Evolutionary conservation across 306 rosid genomes (phyloP).

Genomic region (Urtica urens): DNA sequence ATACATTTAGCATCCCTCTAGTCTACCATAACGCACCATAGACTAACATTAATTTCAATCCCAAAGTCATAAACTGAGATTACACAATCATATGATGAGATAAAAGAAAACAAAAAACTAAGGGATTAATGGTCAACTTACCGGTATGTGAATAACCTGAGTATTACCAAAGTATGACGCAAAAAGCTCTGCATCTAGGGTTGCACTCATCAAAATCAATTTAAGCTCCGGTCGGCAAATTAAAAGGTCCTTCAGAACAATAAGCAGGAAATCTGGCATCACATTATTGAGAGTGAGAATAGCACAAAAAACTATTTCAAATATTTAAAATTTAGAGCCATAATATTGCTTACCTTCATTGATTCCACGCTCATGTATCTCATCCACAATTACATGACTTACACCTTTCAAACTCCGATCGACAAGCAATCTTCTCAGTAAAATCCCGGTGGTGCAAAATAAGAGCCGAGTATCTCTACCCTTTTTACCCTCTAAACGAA

Average conservation of each 20-base stretch:
- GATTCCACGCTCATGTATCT: conserved; percentile 99
- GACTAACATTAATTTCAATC: too few species aligned
- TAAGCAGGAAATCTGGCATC: conserved; percentile 86
- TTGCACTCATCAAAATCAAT: conserved; percentile 94
- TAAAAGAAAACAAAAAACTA: neutral
- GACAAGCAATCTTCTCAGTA: conserved; percentile 79
- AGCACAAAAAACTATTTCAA: conserved; percentile 17
- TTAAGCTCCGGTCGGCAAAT: conserved; percentile 74
- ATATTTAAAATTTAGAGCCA: conserved; percentile 12
- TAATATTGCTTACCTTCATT: conserved; percentile 67
- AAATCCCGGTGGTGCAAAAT: conserved; percentile 95
- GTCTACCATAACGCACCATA: too few species aligned
- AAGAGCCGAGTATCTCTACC: conserved; percentile 88
- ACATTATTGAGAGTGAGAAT: conserved; percentile 27
- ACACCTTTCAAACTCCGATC: conserved; percentile 81
- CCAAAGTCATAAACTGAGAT: too few species aligned
- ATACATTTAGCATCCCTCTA: too few species aligned
- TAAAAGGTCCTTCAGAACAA: conserved; percentile 89
- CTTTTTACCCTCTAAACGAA: conserved; percentile 88
- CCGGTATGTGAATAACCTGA: conserved; percentile 52
- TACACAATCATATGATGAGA: too few species aligned
- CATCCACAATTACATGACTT: conserved; percentile 92
- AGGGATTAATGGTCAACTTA: conserved; percentile 18
- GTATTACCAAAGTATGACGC: conserved; percentile 70
- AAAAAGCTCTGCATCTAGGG: conserved; percentile 84